phyloP scores from a whole-genome alignment of 208 protist species.

The Phytomonas francai region DNA sequence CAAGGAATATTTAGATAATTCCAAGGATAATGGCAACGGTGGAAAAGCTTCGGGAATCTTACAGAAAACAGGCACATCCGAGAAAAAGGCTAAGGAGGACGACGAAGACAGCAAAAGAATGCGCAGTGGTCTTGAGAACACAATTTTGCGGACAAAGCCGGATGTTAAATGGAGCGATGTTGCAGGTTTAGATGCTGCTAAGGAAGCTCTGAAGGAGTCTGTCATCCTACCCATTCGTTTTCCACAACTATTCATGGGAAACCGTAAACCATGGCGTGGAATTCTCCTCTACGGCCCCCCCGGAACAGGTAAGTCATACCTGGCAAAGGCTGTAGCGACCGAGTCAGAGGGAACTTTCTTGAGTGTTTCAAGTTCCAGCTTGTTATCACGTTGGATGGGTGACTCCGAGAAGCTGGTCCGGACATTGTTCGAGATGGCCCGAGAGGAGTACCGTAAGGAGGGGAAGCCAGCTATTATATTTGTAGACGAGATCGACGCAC shows the following conservation, averaged over 20 bases:
- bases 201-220: slow-evolving; percentile 89
- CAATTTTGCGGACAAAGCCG: slow-evolving; percentile 77
- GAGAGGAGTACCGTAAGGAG: slow-evolving; percentile 59
- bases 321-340: slow-evolving; percentile 90
- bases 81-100: slow-evolving; percentile 88
- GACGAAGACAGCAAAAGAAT: slow-evolving; percentile 90
- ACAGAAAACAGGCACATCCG: slow-evolving; percentile 52
- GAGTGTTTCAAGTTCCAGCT: slow-evolving; percentile 80
- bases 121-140: slow-evolving; percentile 62
- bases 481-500: slow-evolving; percentile 93
- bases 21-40: slow-evolving; percentile 42
- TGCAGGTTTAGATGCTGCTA: slow-evolving; percentile 85
- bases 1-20: slow-evolving; percentile 90
- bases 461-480: slow-evolving; percentile 90
- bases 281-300: slow-evolving; percentile 91
- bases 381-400: slow-evolving; percentile 91
- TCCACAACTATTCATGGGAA: slow-evolving; percentile 91
- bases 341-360: slow-evolving; percentile 90
- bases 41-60: slow-evolving; percentile 22
- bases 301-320: slow-evolving; percentile 91
- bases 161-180: slow-evolving; percentile 88
- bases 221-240: slow-evolving; percentile 87
- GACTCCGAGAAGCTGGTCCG: slow-evolving; percentile 92
- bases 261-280: slow-evolving; percentile 88
- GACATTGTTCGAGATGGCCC: slow-evolving; percentile 90